These are phyloP conservation scores for Trichosporon ovoides DNA, from an alignment of 1,284 basidiomycete genomes.

Conservation along the genomic window DNA sequence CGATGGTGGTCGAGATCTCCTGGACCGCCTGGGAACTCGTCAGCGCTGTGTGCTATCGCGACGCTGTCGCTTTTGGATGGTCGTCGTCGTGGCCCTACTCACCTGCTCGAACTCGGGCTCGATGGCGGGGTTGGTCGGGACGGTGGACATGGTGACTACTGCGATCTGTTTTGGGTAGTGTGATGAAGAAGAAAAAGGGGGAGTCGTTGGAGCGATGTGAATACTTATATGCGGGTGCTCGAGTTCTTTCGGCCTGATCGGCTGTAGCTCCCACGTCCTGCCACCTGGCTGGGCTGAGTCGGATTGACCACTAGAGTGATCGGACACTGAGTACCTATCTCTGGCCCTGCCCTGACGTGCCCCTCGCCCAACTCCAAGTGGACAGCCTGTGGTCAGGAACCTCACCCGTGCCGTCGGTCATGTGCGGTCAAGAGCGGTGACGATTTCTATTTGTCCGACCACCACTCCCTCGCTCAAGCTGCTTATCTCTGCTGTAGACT, in stretches of 20 bases:
- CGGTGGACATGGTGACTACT: background rate
- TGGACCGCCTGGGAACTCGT: constrained; percentile 52
- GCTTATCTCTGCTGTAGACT: background rate
- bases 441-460: constrained; percentile 7
- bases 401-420: constrained; percentile 1
- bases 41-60: background rate
- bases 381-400: background rate
- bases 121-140: constrained; percentile 43
- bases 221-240: constrained; percentile 7
- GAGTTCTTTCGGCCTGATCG: background rate
- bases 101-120: constrained; percentile 60
- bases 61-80: too few relatives aligned
- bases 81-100: constrained; percentile 21
- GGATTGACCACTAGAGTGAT: background rate
- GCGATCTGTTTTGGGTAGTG: background rate
- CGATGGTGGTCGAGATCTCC: constrained; percentile 63
- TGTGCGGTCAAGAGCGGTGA: constrained; percentile 2
- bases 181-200: constrained; percentile 4
- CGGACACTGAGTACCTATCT: constrained; percentile 3
- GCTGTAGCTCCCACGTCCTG: background rate
- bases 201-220: background rate
- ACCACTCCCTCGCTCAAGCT: background rate
- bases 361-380: background rate
- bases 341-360: background rate
- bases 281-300: background rate